Evolutionary conservation across 225 moss, liverwort and hornwort genomes (phyloP).

Genomic region (Marchantia polymorpha): DNA sequence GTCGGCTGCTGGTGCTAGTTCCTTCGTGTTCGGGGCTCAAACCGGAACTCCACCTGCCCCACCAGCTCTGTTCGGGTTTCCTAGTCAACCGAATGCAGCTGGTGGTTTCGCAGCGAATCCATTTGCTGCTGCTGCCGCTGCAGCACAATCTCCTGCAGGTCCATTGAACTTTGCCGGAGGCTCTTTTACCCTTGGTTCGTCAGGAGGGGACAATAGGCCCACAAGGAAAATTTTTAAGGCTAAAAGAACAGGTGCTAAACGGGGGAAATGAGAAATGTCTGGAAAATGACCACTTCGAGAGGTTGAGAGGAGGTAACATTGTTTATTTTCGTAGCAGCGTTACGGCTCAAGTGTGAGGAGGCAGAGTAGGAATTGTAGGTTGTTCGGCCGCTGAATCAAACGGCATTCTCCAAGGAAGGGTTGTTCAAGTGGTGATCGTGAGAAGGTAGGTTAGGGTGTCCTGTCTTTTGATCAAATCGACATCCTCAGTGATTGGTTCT

Average conservation of each 20-base stretch:
- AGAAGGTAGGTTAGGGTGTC: constrained; percentile 7
- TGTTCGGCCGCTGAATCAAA: constrained; percentile 1
- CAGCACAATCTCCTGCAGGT: constrained; percentile 24
- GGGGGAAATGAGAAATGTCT: constrained; percentile 41
- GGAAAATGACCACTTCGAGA: constrained; percentile 10
- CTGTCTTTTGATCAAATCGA: neutral
- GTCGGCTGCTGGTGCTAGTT: constrained; percentile 24
- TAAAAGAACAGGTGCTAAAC: constrained; percentile 40
- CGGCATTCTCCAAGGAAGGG: neutral
- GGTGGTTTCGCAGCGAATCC: constrained; percentile 36
- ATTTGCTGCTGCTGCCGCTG: constrained; percentile 18
- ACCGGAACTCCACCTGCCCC: constrained; percentile 21
- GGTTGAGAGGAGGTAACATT: constrained; percentile 5
- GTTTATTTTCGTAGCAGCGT: constrained; percentile 16
- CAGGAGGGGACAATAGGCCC: constrained; percentile 35
- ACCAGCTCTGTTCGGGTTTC: constrained; percentile 26
- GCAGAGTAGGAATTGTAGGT: constrained; percentile 10
- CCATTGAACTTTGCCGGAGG: constrained; percentile 43
- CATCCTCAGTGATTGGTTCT: constrained; percentile 22
- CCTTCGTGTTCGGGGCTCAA: constrained; percentile 45
- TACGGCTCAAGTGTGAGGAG: constrained; percentile 13
- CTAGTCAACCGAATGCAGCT: constrained; percentile 22
- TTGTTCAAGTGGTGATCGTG: constrained; percentile 9
- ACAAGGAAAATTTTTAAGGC: constrained; percentile 40
- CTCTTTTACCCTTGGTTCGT: constrained; percentile 32